Base-by-base conservation (phyloP, 768 basidiomycete species). In the Macrolepiota fuliginosa region DNA sequence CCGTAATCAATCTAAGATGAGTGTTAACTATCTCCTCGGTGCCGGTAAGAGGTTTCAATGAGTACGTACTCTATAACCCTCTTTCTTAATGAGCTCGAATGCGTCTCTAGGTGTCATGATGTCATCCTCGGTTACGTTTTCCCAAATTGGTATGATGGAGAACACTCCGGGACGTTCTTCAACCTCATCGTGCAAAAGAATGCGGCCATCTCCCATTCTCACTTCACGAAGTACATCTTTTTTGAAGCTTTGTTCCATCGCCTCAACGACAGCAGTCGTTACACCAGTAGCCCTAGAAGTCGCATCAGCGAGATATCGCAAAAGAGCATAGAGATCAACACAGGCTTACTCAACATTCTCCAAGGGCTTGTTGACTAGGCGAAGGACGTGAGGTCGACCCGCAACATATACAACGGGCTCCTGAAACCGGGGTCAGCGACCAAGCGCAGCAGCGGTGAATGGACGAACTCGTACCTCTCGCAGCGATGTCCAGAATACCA, bases 121-220 rank as follows among this genome's bases (percentile, higher is more conserved):
- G 49, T 96, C 93, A 25, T 80, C 80, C 62, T 91, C 88, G 1
- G 82, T 77, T 2, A 96, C 88, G 1, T 85, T 87, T 74, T 98
- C 96, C 96, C 96, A 99, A 52, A 95, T 87, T 0, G 97, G 96
- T 39, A 97, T 89, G 65, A 99, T 91, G 10, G 89, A 83, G 73
- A 94, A 98, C 0, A 86, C 81, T 1, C 96, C 96, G 1, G 95
- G 92, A 40, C 90, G 83, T 58, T 96, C 95, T 72, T 97, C 96
- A 5, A 97, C 85, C 75, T 99, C 96, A 67, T 98, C 96, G 65
- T 98, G 97, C 1, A 98, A 82, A 0, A 99, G 77, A 45, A 99
- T 86, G 25, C 92, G 85, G 3, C 95, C 95, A 36, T 83, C 71
- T 37, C 84, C 84, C 32, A 79, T 76, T 45, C 81, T 80, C n/a